These are phyloP conservation scores for Tetragonia tetragonoides DNA, from an alignment of 148 eudicot species.

Conservation along the genomic window DNA sequence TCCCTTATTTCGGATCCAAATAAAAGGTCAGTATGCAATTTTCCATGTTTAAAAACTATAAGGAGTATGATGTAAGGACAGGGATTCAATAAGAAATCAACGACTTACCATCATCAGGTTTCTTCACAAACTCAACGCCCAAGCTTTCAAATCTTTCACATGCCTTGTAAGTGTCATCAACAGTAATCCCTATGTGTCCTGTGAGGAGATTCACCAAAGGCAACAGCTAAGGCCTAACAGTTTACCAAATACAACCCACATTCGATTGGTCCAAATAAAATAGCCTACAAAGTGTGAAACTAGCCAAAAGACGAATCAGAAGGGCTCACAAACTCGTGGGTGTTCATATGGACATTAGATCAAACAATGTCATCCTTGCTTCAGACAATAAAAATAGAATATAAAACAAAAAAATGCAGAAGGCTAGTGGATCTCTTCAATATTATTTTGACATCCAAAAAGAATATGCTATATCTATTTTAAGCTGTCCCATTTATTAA, in stretches of 20 bases:
- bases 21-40: neutral
- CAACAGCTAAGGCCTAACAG: slow-evolving; percentile 6
- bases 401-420: no score
- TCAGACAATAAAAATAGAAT: no score
- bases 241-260: slow-evolving; percentile 7
- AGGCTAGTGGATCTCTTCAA: neutral
- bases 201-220: slow-evolving; percentile 25
- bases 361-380: neutral
- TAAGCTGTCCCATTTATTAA: neutral
- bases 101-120: slow-evolving; percentile 75
- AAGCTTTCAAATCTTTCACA: slow-evolving; percentile 78
- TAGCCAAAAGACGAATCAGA: neutral
- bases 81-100: neutral
- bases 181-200: slow-evolving; percentile 96
- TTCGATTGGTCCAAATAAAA: neutral
- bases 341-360: neutral
- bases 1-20: no score
- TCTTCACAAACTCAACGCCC: slow-evolving; percentile 83
- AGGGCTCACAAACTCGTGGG: neutral
- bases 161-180: slow-evolving; percentile 87
- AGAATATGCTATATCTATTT: neutral
- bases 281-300: neutral
- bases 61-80: slow-evolving; percentile 4
- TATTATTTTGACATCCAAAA: no score
- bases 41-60: neutral